Conservation (phyloP, 768 basidiomycete genomes). For the Amylocystis lapponica region DNA sequence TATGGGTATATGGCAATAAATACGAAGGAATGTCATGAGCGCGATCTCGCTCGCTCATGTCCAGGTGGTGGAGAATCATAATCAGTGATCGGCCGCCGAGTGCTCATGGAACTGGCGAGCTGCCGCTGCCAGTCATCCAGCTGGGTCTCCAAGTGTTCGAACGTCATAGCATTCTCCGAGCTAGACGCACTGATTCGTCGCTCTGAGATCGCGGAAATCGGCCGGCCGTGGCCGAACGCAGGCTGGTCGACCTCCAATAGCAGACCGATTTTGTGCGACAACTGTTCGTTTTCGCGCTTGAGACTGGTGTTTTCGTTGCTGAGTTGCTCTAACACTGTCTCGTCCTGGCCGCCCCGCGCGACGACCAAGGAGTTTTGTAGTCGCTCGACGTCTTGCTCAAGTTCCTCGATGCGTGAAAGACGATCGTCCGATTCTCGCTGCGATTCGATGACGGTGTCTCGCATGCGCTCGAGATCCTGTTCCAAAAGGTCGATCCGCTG, state of each 20-base stretch:
- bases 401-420: conserved; percentile 67
- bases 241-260: conserved; percentile 84
- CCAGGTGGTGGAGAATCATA: conserved; percentile 54
- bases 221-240: conserved; percentile 53
- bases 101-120: conserved; percentile 73
- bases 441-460: conserved; percentile 62
- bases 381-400: conserved; percentile 75
- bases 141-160: conserved; percentile 75
- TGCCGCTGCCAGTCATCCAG: conserved; percentile 85
- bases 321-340: conserved; percentile 75
- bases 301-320: conserved; percentile 75
- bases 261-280: conserved; percentile 87
- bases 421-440: conserved; percentile 80
- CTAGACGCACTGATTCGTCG: conserved; percentile 71
- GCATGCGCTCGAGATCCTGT: conserved; percentile 65
- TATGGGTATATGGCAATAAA: conserved; percentile 43
- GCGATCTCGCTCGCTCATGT: conserved; percentile 57
- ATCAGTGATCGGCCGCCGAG: conserved; percentile 65
- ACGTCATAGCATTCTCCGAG: conserved; percentile 73
- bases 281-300: conserved; percentile 80
- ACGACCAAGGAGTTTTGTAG: conserved; percentile 68
- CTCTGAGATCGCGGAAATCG: conserved; percentile 51
- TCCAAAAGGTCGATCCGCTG: conserved; percentile 69
- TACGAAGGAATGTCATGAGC: conserved; percentile 33
- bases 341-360: conserved; percentile 71